phyloP scores from a whole-genome alignment of 1,284 basidiomycete species.

The Malassezia restricta region DNA sequence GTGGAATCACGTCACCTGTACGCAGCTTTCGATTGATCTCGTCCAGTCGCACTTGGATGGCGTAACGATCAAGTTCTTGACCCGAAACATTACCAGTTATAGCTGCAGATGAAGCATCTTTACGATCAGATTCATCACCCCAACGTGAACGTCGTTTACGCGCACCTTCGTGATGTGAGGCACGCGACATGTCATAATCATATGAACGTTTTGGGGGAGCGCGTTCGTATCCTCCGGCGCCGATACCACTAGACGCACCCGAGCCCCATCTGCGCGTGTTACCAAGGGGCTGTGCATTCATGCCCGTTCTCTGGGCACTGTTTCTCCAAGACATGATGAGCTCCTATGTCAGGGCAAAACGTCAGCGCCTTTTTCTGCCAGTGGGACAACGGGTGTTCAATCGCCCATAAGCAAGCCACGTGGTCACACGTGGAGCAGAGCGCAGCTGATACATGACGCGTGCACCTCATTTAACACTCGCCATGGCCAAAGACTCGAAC shows the following conservation, averaged over 20 bases:
- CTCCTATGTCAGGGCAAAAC: too few species aligned
- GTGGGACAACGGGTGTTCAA: too few species aligned
- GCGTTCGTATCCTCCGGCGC: background rate
- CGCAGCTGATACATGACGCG: background rate
- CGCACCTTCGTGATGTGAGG: constrained; percentile 14
- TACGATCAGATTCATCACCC: constrained; percentile 34
- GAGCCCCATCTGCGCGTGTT: constrained; percentile 35
- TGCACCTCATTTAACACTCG: background rate
- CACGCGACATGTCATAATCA: background rate
- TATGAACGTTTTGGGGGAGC: background rate
- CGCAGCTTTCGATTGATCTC: constrained; percentile 92
- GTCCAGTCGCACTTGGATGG: constrained; percentile 58
- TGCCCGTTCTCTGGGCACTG: constrained; percentile 39
- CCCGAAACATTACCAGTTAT: constrained; percentile 33
- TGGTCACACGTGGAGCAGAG: constrained; percentile 1
- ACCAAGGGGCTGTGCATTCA: constrained; percentile 40
- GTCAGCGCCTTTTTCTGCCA: too few species aligned
- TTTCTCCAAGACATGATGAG: constrained; percentile 40
- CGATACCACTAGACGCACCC: background rate
- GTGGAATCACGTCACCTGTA: constrained; percentile 85
- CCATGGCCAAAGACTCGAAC: constrained; percentile 2
- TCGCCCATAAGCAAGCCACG: background rate
- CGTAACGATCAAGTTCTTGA: constrained; percentile 41
- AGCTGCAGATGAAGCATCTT: constrained; percentile 33
- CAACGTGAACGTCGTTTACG: constrained; percentile 42